Evolutionary conservation across 2,329 filamentous ascomycete species (phyloP).

Genomic region (Huntiella omanensis): DNA sequence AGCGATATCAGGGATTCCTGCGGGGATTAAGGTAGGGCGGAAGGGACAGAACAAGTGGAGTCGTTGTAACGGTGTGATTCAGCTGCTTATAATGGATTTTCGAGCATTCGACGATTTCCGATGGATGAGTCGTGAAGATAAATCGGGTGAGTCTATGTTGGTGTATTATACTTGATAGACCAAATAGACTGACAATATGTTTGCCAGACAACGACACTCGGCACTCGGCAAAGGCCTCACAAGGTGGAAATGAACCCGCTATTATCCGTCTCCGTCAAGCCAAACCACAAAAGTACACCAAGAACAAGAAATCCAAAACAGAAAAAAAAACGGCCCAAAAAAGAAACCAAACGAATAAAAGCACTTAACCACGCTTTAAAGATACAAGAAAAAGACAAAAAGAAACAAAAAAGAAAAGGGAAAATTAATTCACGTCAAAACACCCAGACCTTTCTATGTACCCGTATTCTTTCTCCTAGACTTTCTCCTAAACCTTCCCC

Average conservation of each 20-base stretch:
- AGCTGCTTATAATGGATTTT: no score
- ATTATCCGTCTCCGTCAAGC: no score
- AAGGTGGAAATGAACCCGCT: no score
- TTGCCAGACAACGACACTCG: not conserved
- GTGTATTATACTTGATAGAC: not conserved
- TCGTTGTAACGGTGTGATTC: no score
- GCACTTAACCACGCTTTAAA: not conserved
- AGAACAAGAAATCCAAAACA: not conserved
- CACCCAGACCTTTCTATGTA: not conserved
- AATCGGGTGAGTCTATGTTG: not conserved
- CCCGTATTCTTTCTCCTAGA: not conserved
- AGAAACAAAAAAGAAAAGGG: not conserved
- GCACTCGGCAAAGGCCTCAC: not conserved
- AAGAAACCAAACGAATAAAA: not conserved
- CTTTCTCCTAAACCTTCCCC: not conserved
- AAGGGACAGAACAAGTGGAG: no score
- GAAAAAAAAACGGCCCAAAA: not conserved
- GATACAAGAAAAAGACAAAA: not conserved
- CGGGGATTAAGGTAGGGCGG: no score
- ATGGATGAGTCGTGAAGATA: no score
- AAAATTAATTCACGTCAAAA: not conserved
- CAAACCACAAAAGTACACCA: not conserved
- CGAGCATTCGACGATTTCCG: no score
- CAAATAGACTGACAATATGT: not conserved
- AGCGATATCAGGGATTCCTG: no score